Evolutionary conservation across 345 rosid species (phyloP).

Genomic region (Salix purpurea): DNA sequence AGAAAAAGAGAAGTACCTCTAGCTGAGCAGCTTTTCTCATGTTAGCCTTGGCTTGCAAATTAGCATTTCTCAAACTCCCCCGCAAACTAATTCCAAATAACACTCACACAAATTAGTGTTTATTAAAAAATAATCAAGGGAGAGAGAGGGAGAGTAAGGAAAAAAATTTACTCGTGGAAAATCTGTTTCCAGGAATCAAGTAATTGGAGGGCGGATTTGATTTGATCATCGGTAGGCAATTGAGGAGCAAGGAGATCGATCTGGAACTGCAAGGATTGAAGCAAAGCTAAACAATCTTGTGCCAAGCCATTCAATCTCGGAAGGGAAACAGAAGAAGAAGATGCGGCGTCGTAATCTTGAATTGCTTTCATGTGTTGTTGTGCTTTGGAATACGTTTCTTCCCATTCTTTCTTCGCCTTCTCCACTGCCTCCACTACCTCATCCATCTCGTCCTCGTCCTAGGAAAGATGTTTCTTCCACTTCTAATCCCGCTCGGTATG

Average conservation of each 20-base stretch:
- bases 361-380: constrained; percentile 53
- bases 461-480: not conserved
- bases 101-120: not conserved
- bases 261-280: constrained; percentile 67
- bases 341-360: constrained; percentile 43
- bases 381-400: constrained; percentile 50
- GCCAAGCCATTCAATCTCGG: constrained; percentile 72
- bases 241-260: constrained; percentile 87
- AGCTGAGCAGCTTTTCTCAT: constrained; percentile 78
- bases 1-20: constrained; percentile 42
- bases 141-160: not conserved
- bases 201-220: constrained; percentile 48
- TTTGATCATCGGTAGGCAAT: constrained; percentile 56
- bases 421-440: constrained; percentile 74
- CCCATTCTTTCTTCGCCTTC: constrained; percentile 88
- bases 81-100: constrained; percentile 47
- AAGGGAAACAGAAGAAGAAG: constrained; percentile 32
- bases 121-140: not conserved
- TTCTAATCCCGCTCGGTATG: not conserved
- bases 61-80: constrained; percentile 69
- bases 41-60: constrained; percentile 83
- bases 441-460: constrained; percentile 43
- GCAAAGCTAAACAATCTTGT: constrained; percentile 45
- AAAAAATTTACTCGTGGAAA: constrained; percentile 38
- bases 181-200: constrained; percentile 71